Evolutionary conservation across 805 yeast species (phyloP), one percentile per base, ranked within the genome.

Genomic region (Zygotorulaspora sp.): DNA sequence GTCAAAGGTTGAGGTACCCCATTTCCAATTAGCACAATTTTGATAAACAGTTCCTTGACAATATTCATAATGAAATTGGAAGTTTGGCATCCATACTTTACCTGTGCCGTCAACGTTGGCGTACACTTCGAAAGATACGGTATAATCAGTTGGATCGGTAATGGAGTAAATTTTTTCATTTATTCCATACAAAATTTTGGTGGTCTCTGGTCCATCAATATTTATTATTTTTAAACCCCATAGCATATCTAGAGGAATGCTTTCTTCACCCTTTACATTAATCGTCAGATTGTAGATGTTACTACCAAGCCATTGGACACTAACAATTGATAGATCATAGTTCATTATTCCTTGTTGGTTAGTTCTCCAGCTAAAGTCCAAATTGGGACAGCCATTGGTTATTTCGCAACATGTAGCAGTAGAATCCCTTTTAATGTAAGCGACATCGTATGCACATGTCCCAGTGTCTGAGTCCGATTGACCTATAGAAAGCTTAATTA

Each of bases 21-120:
- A 48, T 13, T 22, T 21, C 52, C 52, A 50, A 4, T 41, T 33
- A 6, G 21, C 8, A 14, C 24, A 20, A 25, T 45, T 39, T 9
- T 27, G 20, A 22, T 30, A n/a, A 5, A 45, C 38, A 13, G 31
- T 20, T 9, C 50, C 49, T 13, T 40, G 44, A 7, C 39, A 14
- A 25, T 49, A 52, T 25, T 45, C 51, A 17, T 35, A 49, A 16
- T 48, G 45, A 14, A 52, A 42, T 35, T 48, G 47, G 35, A 52
- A 48, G 13, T 41, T 39, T 15, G 55, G 55, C 46, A 52, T 33
- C 51, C 51, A 45, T 3, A 45, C 40, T 1, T 29, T 35, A 11
- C 43, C 36, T 1, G 35, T n/a, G 11, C 33, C 37, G 6, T 43
- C 42, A 2, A 39, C 28, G 7, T 29, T 21, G 8, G 41, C 52